Evolutionary conservation across 805 yeast genomes (phyloP), one percentile per base, ranked within the genome.

Genomic region (Candida tammaniensis): DNA sequence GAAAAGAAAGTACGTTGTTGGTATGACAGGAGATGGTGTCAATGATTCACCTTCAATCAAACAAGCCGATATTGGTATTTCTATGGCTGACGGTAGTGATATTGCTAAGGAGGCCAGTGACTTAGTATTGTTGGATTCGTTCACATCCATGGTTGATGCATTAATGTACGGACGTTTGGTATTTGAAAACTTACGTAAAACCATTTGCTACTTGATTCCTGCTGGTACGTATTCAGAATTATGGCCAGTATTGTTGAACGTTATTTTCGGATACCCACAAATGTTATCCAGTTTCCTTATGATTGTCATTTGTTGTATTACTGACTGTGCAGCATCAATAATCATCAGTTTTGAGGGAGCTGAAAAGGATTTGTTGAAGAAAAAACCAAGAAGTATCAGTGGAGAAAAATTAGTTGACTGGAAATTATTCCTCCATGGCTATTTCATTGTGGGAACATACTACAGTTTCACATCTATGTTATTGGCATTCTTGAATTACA

Each of bases 141-240:
- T 57, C 38, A 42, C 45, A 17, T 49, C 59, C 4, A 52, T 59
- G 7, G 45, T 59, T 13, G 55, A 52, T 20, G 72, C 72, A 1
- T 44, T 68, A 38, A 54, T 52, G 33, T 64, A 55, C 40, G 74
- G 74, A 13, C 55, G 72, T 38, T 52, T 72, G 31, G 76, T 72
- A 18, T 70, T 70, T 46, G 75, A 72, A 42, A 72, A 72, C 41
- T 51, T 72, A 48, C 64, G 54, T 41, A 72, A 72, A 44, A 68
- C 70, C 2, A 57, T 72, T 35, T 62, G 59, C 5, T 70, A 73
- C 47, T 50, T 73, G 33, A 49, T 73, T 35, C 77, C 78, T 11
- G 78, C 76, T 22, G 78, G 78, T 19, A 56, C 69, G 7, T 73
- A 48, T 46, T 59, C 75, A 25, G 77, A 73, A 49, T 54, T 73